Evolutionary conservation across 2,329 filamentous ascomycete genomes (phyloP).

Genomic region (Ophiostoma populinum): DNA sequence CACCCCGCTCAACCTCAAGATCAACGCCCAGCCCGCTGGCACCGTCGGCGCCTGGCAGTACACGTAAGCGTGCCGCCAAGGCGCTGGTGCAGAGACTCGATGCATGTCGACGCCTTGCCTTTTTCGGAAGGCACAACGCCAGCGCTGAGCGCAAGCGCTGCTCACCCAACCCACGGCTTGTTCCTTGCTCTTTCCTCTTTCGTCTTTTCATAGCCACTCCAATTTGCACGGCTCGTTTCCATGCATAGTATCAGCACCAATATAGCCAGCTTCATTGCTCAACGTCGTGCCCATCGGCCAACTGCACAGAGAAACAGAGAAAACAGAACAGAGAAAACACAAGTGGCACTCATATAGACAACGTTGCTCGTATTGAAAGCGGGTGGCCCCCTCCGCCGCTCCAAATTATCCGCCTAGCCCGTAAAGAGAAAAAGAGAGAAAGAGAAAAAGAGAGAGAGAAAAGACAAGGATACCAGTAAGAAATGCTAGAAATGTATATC

Average conservation of each 20-base stretch:
- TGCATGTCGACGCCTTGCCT: background rate
- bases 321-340: background rate
- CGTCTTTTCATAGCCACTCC: no score
- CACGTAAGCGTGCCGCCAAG: constrained; percentile 7
- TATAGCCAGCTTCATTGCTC: no score
- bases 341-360: no score
- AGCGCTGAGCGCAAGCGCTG: no score
- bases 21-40: constrained; percentile 12
- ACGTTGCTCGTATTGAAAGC: no score
- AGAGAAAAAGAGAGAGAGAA: background rate
- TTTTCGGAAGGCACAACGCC: no score
- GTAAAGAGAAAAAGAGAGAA: background rate
- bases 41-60: constrained; percentile 18
- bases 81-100: background rate
- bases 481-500: constrained; percentile 1
- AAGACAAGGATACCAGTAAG: background rate
- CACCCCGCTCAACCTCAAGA: constrained; percentile 15
- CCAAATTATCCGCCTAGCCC: background rate
- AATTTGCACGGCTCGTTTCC: no score
- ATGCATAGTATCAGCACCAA: no score
- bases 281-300: no score
- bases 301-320: background rate
- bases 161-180: no score
- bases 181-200: no score
- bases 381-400: no score